A percentile compares a stretch with the other conserved stretches of the same genome.
These are phyloP conservation scores for Oxytropis ochrocephala DNA, from an alignment of 306 rosid species.

Conservation along the genomic window DNA sequence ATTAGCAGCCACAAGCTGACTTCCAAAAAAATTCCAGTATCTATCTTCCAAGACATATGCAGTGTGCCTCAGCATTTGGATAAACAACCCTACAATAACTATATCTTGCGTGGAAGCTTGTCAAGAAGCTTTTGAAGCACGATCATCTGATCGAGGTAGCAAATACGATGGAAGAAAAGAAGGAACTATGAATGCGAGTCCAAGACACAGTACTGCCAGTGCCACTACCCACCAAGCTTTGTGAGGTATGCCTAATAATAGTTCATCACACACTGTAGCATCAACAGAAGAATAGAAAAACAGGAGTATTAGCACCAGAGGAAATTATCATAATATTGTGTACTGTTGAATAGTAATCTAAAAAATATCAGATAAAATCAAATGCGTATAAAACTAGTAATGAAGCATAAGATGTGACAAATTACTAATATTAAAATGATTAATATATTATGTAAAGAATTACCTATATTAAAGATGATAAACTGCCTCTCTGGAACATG, in stretches of 20 bases:
- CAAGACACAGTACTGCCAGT: slow-evolving; percentile 56
- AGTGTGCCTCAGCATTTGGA: background rate
- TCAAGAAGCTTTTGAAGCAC: slow-evolving; percentile 46
- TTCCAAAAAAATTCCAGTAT: background rate
- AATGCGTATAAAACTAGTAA: background rate
- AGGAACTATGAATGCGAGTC: slow-evolving; percentile 51
- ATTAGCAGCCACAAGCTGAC: background rate
- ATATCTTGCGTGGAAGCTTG: background rate
- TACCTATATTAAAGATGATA: slow-evolving; percentile 82
- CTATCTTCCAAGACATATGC: background rate
- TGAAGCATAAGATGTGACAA: background rate
- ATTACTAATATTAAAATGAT: background rate
- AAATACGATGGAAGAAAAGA: slow-evolving; percentile 54
- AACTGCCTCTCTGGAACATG: slow-evolving; percentile 50
- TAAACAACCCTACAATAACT: background rate
- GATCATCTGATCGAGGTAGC: slow-evolving; percentile 29
- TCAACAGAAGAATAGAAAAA: background rate
- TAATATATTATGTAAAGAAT: background rate
- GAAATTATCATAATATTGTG: background rate
- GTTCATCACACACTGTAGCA: slow-evolving; percentile 70
- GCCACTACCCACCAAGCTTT: slow-evolving; percentile 75
- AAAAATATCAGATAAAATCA: background rate
- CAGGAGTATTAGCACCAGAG: background rate
- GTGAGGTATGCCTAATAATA: slow-evolving; percentile 67
- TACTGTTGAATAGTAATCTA: background rate